Evolutionary conservation across 495 filamentous ascomycete genomes (phyloP).

Genomic region (Bacidia gigantensis): DNA sequence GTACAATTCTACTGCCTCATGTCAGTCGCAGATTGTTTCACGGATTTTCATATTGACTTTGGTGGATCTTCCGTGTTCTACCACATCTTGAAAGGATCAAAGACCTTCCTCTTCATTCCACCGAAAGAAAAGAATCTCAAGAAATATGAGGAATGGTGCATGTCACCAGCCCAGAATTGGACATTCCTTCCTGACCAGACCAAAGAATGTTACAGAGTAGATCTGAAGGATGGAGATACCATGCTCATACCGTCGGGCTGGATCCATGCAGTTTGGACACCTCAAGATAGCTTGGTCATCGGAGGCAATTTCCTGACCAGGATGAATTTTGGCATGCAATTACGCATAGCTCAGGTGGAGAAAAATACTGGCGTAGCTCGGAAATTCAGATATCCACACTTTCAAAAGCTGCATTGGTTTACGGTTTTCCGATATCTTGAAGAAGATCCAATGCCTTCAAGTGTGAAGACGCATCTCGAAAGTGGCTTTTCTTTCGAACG

Average conservation of each 20-base stretch:
- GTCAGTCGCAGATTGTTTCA: conserved; percentile 69
- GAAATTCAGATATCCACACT: conserved; percentile 60
- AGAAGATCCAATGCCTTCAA: conserved; percentile 49
- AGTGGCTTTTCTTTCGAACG: conserved; percentile 43
- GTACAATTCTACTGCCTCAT: conserved; percentile 65
- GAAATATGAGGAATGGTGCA: conserved; percentile 67
- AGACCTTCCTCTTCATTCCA: conserved; percentile 68
- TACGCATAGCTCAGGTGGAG: conserved; percentile 56
- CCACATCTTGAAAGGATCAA: conserved; percentile 61
- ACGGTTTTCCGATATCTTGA: conserved; percentile 52
- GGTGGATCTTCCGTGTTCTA: conserved; percentile 69
- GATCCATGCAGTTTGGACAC: conserved; percentile 75
- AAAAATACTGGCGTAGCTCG: conserved; percentile 56
- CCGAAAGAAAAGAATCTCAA: conserved; percentile 63
- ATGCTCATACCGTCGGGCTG: conserved; percentile 70
- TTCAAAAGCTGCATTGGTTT: conserved; percentile 66
- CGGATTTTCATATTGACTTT: conserved; percentile 73
- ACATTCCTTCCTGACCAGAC: conserved; percentile 55
- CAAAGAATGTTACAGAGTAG: conserved; percentile 61
- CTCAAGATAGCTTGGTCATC: conserved; percentile 61
- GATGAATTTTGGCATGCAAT: conserved; percentile 58
- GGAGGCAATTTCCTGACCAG: conserved; percentile 65
- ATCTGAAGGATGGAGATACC: conserved; percentile 59
- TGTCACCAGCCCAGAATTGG: conserved; percentile 56
- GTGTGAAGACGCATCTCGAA: conserved; percentile 41